These are phyloP conservation scores for Solanum clarkiae DNA, from an alignment of 257 asterid genomes.

Conservation along the genomic window DNA sequence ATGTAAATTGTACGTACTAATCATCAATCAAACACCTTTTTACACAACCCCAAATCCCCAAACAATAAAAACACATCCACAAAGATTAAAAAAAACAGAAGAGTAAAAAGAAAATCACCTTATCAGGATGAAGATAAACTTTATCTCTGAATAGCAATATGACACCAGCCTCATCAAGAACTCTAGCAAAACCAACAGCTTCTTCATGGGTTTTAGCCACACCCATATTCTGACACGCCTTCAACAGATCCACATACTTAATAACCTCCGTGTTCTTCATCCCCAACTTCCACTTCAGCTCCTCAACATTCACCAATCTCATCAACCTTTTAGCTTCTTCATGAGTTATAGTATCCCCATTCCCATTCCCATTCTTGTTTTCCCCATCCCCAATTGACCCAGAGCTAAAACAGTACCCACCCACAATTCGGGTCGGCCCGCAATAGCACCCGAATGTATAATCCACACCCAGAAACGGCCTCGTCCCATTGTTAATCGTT, in stretches of 20 bases:
- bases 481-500: neutral
- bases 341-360: constrained; percentile 23
- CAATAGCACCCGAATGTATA: neutral
- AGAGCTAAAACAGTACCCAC: constrained; percentile 10
- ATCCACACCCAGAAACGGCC: neutral
- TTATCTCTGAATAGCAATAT: constrained; percentile 74
- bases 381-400: neutral
- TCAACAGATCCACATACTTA: constrained; percentile 45
- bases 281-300: constrained; percentile 61
- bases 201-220: constrained; percentile 56
- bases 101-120: constrained; percentile 21
- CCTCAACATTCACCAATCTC: constrained; percentile 84
- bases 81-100: neutral
- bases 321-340: constrained; percentile 81
- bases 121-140: constrained; percentile 84
- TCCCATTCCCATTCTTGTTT: neutral
- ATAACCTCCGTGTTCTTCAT: constrained; percentile 62
- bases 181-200: constrained; percentile 72
- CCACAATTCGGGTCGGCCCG: neutral
- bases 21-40: neutral
- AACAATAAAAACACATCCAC: neutral
- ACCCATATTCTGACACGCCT: constrained; percentile 56
- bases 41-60: neutral
- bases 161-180: constrained; percentile 89
- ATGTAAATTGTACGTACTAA: neutral